Evolutionary conservation across 2,329 filamentous ascomycete species (phyloP), one percentile per base, ranked within the genome.

Genomic region (Talaromyces piceae): DNA sequence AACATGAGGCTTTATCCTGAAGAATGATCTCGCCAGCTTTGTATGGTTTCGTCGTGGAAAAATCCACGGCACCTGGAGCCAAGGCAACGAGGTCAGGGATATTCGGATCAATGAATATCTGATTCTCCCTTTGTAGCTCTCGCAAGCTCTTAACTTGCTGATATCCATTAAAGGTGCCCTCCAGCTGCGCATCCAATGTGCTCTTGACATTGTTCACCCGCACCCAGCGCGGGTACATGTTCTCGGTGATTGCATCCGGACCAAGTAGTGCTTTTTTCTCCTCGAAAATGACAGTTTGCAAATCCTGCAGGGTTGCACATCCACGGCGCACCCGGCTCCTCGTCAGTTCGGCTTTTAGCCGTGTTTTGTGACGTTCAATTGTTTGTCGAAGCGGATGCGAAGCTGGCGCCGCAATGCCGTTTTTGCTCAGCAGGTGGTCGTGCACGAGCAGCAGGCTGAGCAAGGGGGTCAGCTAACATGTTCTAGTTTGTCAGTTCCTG

Each of bases 1-100:
- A 96, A 64, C 93, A 98, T 0, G 91, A 96, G 0, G 93, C 91
- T 68, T 96, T 97, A 63, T 97, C 93, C 67, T 98, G 93, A 22
- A 97, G 74, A 54, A 97, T 95, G 49, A 97, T 81, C 44, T 83
- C 79, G 1, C 91, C 91, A 1, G 78, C 74, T 12, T 73, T 78
- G 67, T 97, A 97, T 0, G 89, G 86, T 12, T 78, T 70, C 6
- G 82, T 84, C 55, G 83, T 86, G 18, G 82, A 84, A 41, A 96
- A 74, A 61, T 95, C 87, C 5, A 53, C 43, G 31, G 79, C 76
- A 1, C 79, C 77, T 0, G 86, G 81, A 2, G 88, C 83, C 1
- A 95, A 73, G 2, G 90, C 93, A 5, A 98, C 67, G 3, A 98
- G 76, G 59, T 93, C 84, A 0, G 91, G 89, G 6, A 98, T 81